Conservation (phyloP, 257 asterid genomes). For the Solanum pennellii region DNA sequence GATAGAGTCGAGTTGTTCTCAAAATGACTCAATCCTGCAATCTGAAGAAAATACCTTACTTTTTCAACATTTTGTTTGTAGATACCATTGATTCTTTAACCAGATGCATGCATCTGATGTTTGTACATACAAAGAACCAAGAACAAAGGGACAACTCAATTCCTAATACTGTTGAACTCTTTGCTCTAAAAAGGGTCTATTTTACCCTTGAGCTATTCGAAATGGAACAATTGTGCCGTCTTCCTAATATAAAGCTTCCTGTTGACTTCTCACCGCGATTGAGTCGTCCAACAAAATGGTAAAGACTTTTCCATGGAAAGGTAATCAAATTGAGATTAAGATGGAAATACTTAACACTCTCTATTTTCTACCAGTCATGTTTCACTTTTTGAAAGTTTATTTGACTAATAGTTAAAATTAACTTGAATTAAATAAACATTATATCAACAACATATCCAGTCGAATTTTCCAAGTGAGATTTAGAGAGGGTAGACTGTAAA, state of each 20-base stretch:
- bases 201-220: background rate
- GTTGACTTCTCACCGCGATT: background rate
- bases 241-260: background rate
- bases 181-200: background rate
- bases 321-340: background rate
- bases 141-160: background rate
- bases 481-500: no score
- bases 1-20: constrained; percentile 51
- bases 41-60: background rate
- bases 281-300: background rate
- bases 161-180: background rate
- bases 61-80: background rate
- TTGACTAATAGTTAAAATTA: rapidly evolving
- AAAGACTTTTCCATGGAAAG: background rate
- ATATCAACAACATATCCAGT: no score
- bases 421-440: no score
- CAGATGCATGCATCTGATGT: background rate
- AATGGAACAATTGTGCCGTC: background rate
- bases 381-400: rapidly evolving
- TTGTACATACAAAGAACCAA: background rate
- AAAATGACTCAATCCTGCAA: constrained; percentile 12
- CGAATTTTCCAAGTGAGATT: no score
- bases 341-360: background rate
- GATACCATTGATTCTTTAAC: constrained; percentile 15
- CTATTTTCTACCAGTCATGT: rapidly evolving